Evolutionary conservation across 768 basidiomycete species (phyloP).

Genomic region (Kwoniella dejecticola): DNA sequence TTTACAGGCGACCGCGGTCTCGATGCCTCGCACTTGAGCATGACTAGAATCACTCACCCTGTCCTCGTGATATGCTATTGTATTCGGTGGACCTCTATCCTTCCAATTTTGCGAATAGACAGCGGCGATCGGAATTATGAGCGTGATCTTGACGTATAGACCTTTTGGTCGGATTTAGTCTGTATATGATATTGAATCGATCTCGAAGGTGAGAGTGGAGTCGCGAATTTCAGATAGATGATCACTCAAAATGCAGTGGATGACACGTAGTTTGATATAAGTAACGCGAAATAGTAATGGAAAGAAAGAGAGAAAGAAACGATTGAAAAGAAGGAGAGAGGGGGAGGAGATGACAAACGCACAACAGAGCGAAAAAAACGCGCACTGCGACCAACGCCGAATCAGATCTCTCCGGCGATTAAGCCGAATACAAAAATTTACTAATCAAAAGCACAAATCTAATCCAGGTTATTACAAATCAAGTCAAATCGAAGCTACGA

Average conservation of each 20-base stretch:
- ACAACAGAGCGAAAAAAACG: background rate
- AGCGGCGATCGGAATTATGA: slow-evolving; percentile 17
- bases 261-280: background rate
- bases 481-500: too few relatives aligned
- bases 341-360: background rate
- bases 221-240: background rate
- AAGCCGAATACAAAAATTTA: too few relatives aligned
- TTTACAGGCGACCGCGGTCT: too few relatives aligned
- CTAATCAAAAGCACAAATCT: too few relatives aligned
- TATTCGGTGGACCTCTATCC: slow-evolving; percentile 11
- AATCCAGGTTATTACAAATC: too few relatives aligned
- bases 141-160: slow-evolving; percentile 20
- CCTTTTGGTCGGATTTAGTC: slow-evolving; percentile 6
- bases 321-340: slow-evolving; percentile 5
- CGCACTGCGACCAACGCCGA: background rate
- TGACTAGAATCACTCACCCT: background rate
- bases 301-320: slow-evolving; percentile 1
- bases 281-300: background rate
- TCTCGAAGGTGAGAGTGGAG: background rate
- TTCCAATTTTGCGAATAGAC: slow-evolving; percentile 8
- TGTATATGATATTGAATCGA: background rate
- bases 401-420: too few relatives aligned
- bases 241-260: background rate
- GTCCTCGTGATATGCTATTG: background rate
- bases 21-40: too few relatives aligned